These are phyloP conservation scores for Cylindrodendrum hubeiense DNA, from an alignment of 2,329 filamentous ascomycete species.

Conservation along the genomic window DNA sequence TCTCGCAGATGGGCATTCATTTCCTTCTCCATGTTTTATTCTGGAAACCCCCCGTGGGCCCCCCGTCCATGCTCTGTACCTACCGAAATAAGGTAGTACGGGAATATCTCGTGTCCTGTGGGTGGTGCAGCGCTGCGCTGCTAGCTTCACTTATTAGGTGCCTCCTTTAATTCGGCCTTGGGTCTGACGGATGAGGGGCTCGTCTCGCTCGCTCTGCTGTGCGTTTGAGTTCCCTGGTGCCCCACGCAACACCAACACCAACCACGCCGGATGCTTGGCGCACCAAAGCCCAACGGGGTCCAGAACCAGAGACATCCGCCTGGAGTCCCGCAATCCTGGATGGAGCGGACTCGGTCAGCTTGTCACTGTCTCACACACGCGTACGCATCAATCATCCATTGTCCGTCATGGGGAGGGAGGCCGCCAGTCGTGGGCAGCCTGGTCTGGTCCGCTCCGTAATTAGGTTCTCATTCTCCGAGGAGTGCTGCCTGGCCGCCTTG, in stretches of 20 bases:
- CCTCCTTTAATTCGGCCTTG: slow-evolving; percentile 17
- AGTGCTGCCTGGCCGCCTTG: background rate
- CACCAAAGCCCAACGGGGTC: slow-evolving; percentile 6
- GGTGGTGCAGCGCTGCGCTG: background rate
- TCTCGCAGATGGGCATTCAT: background rate
- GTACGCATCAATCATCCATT: background rate
- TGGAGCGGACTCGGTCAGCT: background rate
- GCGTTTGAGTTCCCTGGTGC: slow-evolving; percentile 13
- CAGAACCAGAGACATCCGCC: slow-evolving; percentile 13
- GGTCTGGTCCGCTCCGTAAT: background rate
- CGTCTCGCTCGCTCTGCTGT: background rate
- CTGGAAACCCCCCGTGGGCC: background rate
- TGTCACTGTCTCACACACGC: slow-evolving; percentile 10
- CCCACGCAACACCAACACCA: slow-evolving; percentile 18
- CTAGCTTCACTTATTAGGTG: slow-evolving; percentile 6
- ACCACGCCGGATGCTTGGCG: slow-evolving; percentile 1
- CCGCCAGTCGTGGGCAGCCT: background rate
- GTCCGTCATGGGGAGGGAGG: background rate
- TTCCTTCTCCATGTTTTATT: background rate
- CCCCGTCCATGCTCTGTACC: background rate
- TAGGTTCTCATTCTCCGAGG: background rate
- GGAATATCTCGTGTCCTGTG: background rate
- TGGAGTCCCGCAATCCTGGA: slow-evolving; percentile 2
- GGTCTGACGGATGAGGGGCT: slow-evolving; percentile 17
- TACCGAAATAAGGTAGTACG: background rate